These are phyloP conservation scores for Phytophthora megakarya DNA, from an alignment of 352 stramenopile species.

Conservation along the genomic window DNA sequence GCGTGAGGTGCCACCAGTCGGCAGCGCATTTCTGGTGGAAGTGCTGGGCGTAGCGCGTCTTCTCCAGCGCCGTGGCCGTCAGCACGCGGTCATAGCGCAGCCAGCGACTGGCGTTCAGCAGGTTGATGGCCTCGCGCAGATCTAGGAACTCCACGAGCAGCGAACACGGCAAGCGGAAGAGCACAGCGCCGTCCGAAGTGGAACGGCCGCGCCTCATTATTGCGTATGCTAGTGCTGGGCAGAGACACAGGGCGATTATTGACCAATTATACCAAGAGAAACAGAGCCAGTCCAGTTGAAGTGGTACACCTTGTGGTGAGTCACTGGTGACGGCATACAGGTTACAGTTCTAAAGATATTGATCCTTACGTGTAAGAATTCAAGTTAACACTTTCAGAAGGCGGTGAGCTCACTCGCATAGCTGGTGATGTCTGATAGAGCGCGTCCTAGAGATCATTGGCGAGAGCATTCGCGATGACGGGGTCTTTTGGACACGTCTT, in stretches of 20 bases:
- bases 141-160: conserved; percentile 57
- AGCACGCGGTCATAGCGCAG: conserved; percentile 49
- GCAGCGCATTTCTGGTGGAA: conserved; percentile 59
- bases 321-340: conserved; percentile 16
- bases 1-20: conserved; percentile 61
- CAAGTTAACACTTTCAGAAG: too few relatives aligned
- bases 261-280: conserved; percentile 1
- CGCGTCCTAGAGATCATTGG: too few relatives aligned
- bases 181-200: conserved; percentile 15
- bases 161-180: conserved; percentile 46
- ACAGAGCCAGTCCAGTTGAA: background rate
- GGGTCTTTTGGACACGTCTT: conserved; percentile 57
- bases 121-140: conserved; percentile 47
- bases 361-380: too few relatives aligned
- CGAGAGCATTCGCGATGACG: conserved; percentile 46
- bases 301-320: background rate
- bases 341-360: too few relatives aligned
- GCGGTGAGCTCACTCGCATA: too few relatives aligned
- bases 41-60: conserved; percentile 53
- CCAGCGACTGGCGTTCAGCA: conserved; percentile 50
- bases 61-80: conserved; percentile 48
- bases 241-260: conserved; percentile 13
- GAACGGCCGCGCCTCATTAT: conserved; percentile 24
- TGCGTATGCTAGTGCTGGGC: conserved; percentile 4
- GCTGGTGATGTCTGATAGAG: too few relatives aligned